phyloP scores from a whole-genome alignment of 768 basidiomycete species.

The Rhodocollybia butyracea region DNA sequence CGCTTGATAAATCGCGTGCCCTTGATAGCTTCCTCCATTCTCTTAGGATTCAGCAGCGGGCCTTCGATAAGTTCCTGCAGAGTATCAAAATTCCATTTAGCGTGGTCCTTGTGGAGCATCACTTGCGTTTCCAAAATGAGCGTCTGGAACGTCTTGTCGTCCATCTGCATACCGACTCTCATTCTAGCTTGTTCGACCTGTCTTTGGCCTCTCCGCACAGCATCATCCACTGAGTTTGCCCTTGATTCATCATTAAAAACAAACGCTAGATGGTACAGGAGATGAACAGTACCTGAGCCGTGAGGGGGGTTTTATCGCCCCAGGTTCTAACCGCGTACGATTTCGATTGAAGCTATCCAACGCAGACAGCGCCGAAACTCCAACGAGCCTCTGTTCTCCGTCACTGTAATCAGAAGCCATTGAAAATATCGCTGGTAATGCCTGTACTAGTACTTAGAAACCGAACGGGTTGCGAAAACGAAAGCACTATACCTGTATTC shows the following conservation, averaged over 20 bases:
- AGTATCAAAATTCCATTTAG: slow-evolving; percentile 90
- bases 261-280: neutral
- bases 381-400: slow-evolving; percentile 76
- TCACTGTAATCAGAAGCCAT: slow-evolving; percentile 81
- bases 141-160: slow-evolving; percentile 88
- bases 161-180: slow-evolving; percentile 91
- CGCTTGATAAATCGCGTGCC: slow-evolving; percentile 86
- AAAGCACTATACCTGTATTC: slow-evolving; percentile 60
- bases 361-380: slow-evolving; percentile 78
- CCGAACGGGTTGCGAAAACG: too few species aligned
- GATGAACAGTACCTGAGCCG: slow-evolving; percentile 55
- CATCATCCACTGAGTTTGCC: slow-evolving; percentile 82
- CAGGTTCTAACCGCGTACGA: slow-evolving; percentile 63
- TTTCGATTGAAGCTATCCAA: slow-evolving; percentile 96
- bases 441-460: slow-evolving; percentile 35
- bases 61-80: slow-evolving; percentile 90
- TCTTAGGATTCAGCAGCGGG: slow-evolving; percentile 83
- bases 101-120: slow-evolving; percentile 82
- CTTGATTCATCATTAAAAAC: slow-evolving; percentile 27
- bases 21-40: slow-evolving; percentile 93
- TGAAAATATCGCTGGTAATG: slow-evolving; percentile 80
- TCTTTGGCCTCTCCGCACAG: slow-evolving; percentile 81
- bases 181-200: slow-evolving; percentile 90
- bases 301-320: slow-evolving; percentile 41
- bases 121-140: slow-evolving; percentile 86